Conservation (phyloP, 352 stramenopile genomes). For the Plasmopara muralis region DNA sequence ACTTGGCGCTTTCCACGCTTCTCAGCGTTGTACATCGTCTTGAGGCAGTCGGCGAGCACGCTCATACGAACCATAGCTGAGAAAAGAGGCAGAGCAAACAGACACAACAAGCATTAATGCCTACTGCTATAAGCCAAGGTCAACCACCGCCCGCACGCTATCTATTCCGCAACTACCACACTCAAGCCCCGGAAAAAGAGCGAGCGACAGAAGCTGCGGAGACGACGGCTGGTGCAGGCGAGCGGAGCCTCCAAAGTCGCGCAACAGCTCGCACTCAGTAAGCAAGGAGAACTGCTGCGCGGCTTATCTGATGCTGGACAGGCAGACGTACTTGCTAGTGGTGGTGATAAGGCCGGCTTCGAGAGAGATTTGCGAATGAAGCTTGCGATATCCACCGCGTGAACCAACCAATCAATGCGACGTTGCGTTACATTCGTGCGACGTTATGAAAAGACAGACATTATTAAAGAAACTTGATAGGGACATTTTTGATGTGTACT, state of each 20-base stretch:
- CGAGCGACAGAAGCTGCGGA: constrained; percentile 9
- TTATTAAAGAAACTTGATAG: too few species aligned
- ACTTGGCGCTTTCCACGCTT: constrained; percentile 99
- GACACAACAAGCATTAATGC: constrained; percentile 37
- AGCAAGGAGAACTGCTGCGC: constrained; percentile 12
- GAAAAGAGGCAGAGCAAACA: constrained; percentile 8
- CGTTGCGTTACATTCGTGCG: too few species aligned
- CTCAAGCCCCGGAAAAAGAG: constrained; percentile 4
- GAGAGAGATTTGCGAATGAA: constrained; percentile 39
- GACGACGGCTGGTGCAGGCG: constrained; percentile 5
- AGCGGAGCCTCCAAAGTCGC: constrained; percentile 61
- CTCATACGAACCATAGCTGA: constrained; percentile 99
- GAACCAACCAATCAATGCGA: too few species aligned
- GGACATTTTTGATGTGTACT: background rate
- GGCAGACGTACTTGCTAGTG: constrained; percentile 30
- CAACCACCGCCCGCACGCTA: constrained; percentile 21
- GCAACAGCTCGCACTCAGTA: constrained; percentile 20
- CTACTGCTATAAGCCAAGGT: constrained; percentile 52
- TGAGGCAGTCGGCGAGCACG: constrained; percentile 99
- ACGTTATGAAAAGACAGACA: too few species aligned
- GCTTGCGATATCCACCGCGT: background rate
- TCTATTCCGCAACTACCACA: constrained; percentile 8
- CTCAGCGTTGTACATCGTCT: constrained; percentile 99
- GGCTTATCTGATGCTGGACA: constrained; percentile 20
- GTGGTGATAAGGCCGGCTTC: constrained; percentile 24